Percentiles rank a stretch among this genome's conserved stretches.
Evolutionary conservation across 495 filamentous ascomycete genomes (phyloP).

Genomic region (Annulohypoxylon maeteangense): DNA sequence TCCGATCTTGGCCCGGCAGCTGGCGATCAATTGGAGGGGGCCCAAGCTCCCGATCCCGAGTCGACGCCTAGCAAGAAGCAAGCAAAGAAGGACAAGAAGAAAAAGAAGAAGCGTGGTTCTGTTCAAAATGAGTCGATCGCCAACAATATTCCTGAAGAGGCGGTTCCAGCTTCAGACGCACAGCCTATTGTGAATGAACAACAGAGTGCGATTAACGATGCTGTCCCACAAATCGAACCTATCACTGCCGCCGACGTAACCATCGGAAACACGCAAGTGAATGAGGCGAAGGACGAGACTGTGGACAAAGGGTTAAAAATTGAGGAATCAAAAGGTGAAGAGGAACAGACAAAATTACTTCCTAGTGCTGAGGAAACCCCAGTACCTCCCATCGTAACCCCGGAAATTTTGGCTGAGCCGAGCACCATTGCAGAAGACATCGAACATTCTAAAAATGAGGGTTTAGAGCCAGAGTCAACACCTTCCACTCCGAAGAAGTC

Average conservation of each 20-base stretch:
- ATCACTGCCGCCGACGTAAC: constrained; percentile 3
- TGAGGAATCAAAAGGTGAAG: constrained; percentile 3
- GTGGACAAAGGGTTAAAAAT: background rate
- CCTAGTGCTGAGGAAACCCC: constrained; percentile 14
- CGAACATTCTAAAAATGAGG: constrained; percentile 21
- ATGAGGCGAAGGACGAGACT: constrained; percentile 1
- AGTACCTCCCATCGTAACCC: background rate
- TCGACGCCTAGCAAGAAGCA: constrained; percentile 20
- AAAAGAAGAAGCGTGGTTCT: constrained; percentile 30
- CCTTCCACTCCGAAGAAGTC: constrained; percentile 22
- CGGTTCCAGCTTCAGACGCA: constrained; percentile 1
- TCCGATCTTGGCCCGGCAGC: constrained; percentile 14
- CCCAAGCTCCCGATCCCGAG: constrained; percentile 21
- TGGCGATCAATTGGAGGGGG: constrained; percentile 18
- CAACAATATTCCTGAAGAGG: constrained; percentile 13
- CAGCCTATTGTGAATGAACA: constrained; percentile 18
- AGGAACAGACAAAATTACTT: background rate
- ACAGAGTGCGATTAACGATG: constrained; percentile 11
- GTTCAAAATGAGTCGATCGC: constrained; percentile 16
- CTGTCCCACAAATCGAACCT: constrained; percentile 7
- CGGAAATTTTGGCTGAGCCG: constrained; percentile 26
- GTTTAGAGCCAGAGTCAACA: constrained; percentile 2
- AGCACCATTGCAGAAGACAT: constrained; percentile 9
- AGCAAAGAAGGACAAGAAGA: constrained; percentile 27
- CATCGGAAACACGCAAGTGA: constrained; percentile 4